Evolutionary conservation across 192 early-diverging fungal species (phyloP), one percentile per base, ranked within the genome.

Genomic region (Podila epicladia): DNA sequence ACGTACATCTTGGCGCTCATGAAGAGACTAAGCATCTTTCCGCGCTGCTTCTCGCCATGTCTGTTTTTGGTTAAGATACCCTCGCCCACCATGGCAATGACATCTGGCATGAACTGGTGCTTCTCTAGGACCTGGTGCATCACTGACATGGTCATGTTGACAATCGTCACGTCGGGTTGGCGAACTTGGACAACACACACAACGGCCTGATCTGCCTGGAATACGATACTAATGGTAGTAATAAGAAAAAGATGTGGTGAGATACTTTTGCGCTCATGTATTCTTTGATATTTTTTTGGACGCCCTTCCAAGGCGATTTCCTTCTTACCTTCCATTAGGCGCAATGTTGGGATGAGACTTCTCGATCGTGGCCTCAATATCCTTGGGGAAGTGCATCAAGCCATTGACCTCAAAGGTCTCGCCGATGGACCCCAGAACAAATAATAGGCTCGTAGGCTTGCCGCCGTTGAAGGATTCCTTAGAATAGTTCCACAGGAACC

Each of bases 401-500:
- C 91, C 92, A 76, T 92, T 88, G 59, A 92, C 85, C 32, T 88
- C 83, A 72, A 96, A 88, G 2, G 89, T 92, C 67, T 96, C 93
- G 19, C 82, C 79, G 38, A 94, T 86, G 6, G 89, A 84, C 15
- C 95, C 94, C 32, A 94, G 70, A 9, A 95, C 93, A 86, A 92
- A 96, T 79, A 96, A 65, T 50, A 82, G 72, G 58, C 83, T 84
- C 1, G 77, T 80, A 6, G 77, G 77, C 33, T 80, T 80, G 13
- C 85, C 91, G 33, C 87, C 85, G 53, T 87, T 89, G 49, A 87
- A 74, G 28, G 65, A 80, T 12, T 75, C 74, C 38, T 75, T 83
- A 13, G 90, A 83, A n/a, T 95, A 90, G 59, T 91, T 89, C 85
- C 93, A 93, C 41, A 96, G 64, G 73, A 96, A 96, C 7, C 95